These are phyloP conservation scores for Gossypium gossypioides DNA, from an alignment of 441 rosid genomes.

Conservation along the genomic window DNA sequence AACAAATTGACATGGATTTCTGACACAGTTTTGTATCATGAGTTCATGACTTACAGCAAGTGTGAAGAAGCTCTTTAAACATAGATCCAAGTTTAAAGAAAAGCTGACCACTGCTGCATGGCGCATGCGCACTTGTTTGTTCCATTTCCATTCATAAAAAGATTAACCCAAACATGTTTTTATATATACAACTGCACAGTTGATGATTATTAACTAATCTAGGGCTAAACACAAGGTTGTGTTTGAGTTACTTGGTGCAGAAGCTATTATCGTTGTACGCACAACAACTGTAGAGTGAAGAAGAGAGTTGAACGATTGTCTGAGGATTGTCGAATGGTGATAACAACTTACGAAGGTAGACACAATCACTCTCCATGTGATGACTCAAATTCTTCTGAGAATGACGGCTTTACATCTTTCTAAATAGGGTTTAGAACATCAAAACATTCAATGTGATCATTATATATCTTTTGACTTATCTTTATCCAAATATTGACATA, in stretches of 20 bases:
- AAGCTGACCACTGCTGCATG: not conserved
- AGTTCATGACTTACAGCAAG: not conserved
- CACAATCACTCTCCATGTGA: constrained; percentile 87
- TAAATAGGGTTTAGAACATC: constrained; percentile 17
- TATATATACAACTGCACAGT: too few relatives aligned
- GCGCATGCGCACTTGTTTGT: constrained; percentile 1
- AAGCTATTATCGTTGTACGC: constrained; percentile 84
- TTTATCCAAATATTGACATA: not conserved
- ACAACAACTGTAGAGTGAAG: constrained; percentile 83
- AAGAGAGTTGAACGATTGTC: constrained; percentile 91
- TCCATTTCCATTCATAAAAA: not conserved
- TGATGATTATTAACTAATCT: too few relatives aligned
- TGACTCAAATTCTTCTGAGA: constrained; percentile 76
- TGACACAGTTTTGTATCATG: constrained; percentile 5
- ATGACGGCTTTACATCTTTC: constrained; percentile 63
- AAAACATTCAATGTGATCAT: not conserved
- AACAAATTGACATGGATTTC: not conserved
- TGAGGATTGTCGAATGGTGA: constrained; percentile 96
- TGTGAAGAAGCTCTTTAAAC: not conserved
- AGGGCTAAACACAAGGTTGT: not conserved
- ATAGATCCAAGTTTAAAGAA: not conserved
- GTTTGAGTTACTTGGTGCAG: constrained; percentile 27
- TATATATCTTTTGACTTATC: not conserved
- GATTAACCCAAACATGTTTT: not conserved
- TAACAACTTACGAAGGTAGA: constrained; percentile 94